These are phyloP conservation scores for Asterochloris erici DNA, from an alignment of 139 green algal species.

Conservation along the genomic window DNA sequence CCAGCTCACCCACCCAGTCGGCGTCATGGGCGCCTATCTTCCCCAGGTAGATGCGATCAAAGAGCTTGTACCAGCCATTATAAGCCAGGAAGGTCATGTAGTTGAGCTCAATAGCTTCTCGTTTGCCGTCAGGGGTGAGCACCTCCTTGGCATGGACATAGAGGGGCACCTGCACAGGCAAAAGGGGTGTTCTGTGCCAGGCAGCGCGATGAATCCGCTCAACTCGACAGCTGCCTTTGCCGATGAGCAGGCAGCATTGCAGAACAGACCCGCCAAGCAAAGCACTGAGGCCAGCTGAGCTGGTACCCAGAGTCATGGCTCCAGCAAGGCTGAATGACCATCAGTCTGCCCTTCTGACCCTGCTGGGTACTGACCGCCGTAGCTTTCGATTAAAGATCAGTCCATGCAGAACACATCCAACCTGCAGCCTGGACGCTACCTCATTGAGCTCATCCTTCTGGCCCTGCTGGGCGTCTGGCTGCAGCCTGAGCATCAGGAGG, in stretches of 20 bases:
- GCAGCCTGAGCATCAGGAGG: slow-evolving; percentile 16
- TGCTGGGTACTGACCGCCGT: not conserved
- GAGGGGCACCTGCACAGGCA: slow-evolving; percentile 21
- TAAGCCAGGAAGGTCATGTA: slow-evolving; percentile 36
- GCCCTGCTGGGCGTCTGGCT: slow-evolving; percentile 2
- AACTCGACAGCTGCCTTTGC: not conserved
- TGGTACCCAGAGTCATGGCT: no score
- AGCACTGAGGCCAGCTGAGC: not conserved
- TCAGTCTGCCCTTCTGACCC: not conserved
- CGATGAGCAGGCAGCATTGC: not conserved
- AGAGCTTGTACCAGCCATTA: slow-evolving; percentile 33
- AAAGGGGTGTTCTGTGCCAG: not conserved
- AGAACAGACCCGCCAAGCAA: not conserved
- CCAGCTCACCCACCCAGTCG: not conserved
- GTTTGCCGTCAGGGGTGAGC: not conserved
- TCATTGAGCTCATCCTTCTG: slow-evolving; percentile 17
- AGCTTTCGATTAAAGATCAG: not conserved
- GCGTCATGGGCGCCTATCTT: slow-evolving; percentile 22
- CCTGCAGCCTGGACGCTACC: not conserved
- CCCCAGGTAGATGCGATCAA: slow-evolving; percentile 17
- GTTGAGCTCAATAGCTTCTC: slow-evolving; percentile 26
- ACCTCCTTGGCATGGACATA: slow-evolving; percentile 31
- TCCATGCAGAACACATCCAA: not conserved
- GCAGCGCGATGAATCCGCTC: not conserved
- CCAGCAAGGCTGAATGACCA: not conserved